Evolutionary conservation across 2,329 filamentous ascomycete genomes (phyloP).

Genomic region (Emmonsia crescens): DNA sequence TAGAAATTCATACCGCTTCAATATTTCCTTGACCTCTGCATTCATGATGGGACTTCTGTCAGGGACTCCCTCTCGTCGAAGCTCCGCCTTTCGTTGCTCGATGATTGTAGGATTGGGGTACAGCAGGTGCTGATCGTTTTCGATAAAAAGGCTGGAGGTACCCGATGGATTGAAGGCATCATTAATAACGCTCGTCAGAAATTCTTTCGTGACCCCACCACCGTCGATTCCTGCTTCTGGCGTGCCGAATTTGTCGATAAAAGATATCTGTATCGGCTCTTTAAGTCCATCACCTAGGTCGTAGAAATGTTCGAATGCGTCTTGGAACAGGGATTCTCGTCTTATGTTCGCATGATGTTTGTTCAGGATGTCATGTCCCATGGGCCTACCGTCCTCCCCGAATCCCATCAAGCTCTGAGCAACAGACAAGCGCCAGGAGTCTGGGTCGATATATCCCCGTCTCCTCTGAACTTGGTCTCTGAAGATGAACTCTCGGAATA

Average conservation of each 20-base stretch:
- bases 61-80: conserved; percentile 42
- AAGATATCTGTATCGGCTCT: conserved; percentile 92
- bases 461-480: conserved; percentile 67
- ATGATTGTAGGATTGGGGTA: conserved; percentile 76
- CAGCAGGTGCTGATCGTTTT: conserved; percentile 75
- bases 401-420: conserved; percentile 34
- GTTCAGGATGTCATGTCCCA: conserved; percentile 31
- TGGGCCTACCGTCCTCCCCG: conserved; percentile 29
- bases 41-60: conserved; percentile 49
- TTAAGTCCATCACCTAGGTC: conserved; percentile 71
- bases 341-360: conserved; percentile 70
- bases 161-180: conserved; percentile 63
- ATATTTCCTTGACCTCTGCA: conserved; percentile 47
- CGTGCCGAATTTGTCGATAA: conserved; percentile 80
- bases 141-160: conserved; percentile 57
- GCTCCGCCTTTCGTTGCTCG: conserved; percentile 53
- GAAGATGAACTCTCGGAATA: conserved; percentile 85
- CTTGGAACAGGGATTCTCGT: conserved; percentile 68
- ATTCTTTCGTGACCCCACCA: conserved; percentile 94
- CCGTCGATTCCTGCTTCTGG: conserved; percentile 92
- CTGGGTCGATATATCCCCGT: conserved; percentile 58
- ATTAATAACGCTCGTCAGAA: conserved; percentile 75
- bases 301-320: conserved; percentile 79
- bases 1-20: conserved; percentile 77
- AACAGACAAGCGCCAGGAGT: conserved; percentile 59